Evolutionary conservation across 176 grass and related monocot species (phyloP).

Genomic region (Guadua angustifolia): DNA sequence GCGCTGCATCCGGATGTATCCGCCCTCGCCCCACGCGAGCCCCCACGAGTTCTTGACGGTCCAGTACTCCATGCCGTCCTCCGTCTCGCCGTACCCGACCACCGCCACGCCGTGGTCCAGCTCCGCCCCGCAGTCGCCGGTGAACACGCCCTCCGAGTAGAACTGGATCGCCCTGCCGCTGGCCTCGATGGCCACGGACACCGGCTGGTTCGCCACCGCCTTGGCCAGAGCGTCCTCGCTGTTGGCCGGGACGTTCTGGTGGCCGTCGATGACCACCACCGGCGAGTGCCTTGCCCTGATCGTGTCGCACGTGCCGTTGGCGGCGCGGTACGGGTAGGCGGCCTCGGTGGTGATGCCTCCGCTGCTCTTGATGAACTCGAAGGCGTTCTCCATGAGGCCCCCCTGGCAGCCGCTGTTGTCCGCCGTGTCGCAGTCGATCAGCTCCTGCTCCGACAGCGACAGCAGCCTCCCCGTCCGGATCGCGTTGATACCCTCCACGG

Average conservation of each 20-base stretch:
- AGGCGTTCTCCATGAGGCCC: constrained; percentile 80
- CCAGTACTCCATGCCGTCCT: constrained; percentile 64
- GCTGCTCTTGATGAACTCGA: constrained; percentile 70
- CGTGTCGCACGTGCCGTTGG: constrained; percentile 64
- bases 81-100: constrained; percentile 65
- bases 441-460: constrained; percentile 79
- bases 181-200: constrained; percentile 77
- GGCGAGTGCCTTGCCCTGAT: constrained; percentile 25
- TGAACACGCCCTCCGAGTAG: constrained; percentile 86
- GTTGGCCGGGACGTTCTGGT: constrained; percentile 63
- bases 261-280: constrained; percentile 60
- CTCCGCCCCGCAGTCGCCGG: constrained; percentile 65
- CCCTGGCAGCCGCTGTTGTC: constrained; percentile 64
- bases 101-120: constrained; percentile 80
- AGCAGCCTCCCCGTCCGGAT: constrained; percentile 59
- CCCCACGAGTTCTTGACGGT: constrained; percentile 91
- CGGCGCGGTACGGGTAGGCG: constrained; percentile 65
- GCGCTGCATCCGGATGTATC: constrained; percentile 75
- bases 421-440: constrained; percentile 70
- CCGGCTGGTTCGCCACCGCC: constrained; percentile 72
- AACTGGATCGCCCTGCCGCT: constrained; percentile 64
- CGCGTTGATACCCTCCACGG: constrained; percentile 79
- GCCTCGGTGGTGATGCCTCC: constrained; percentile 67
- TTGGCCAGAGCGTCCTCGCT: constrained; percentile 61
- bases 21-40: constrained; percentile 57